Evolutionary conservation across 2,329 filamentous ascomycete species (phyloP).

Genomic region (Cytospora chrysosperma): DNA sequence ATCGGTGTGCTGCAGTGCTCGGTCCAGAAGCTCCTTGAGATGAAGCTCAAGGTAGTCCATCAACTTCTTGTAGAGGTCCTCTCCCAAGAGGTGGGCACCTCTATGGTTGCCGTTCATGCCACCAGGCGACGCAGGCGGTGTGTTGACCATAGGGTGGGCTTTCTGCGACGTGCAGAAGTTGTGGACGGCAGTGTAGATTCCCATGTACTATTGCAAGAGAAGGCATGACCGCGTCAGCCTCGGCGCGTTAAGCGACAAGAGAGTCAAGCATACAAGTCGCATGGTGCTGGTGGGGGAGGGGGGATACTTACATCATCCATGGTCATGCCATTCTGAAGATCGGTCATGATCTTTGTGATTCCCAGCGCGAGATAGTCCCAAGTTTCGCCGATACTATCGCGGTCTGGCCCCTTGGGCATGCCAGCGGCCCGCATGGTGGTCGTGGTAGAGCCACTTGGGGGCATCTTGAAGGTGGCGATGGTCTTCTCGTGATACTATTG

Average conservation of each 20-base stretch:
- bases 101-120: slow-evolving; percentile 30
- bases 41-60: slow-evolving; percentile 81
- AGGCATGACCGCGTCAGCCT: slow-evolving; percentile 19
- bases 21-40: slow-evolving; percentile 65
- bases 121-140: slow-evolving; percentile 54
- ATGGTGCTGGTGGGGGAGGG: not conserved
- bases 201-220: slow-evolving; percentile 76
- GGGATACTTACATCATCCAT: slow-evolving; percentile 70
- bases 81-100: slow-evolving; percentile 81
- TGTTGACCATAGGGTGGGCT: slow-evolving; percentile 42
- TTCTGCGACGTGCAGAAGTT: slow-evolving; percentile 99
- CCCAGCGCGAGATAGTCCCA: slow-evolving; percentile 89
- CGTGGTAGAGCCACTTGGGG: slow-evolving; percentile 24
- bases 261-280: too few relatives aligned
- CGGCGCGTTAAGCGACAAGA: slow-evolving; percentile 22
- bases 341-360: slow-evolving; percentile 90
- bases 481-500: slow-evolving; percentile 11
- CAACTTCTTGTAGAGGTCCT: slow-evolving; percentile 92
- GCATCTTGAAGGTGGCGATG: slow-evolving; percentile 30
- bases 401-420: slow-evolving; percentile 60
- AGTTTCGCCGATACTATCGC: slow-evolving; percentile 54
- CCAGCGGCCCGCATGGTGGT: slow-evolving; percentile 33
- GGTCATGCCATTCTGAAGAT: slow-evolving; percentile 88
- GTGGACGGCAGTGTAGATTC: slow-evolving; percentile 94
- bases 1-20: slow-evolving; percentile 79